Conservation (phyloP, 1,284 basidiomycete species). For the Violaceomyces palustris region DNA sequence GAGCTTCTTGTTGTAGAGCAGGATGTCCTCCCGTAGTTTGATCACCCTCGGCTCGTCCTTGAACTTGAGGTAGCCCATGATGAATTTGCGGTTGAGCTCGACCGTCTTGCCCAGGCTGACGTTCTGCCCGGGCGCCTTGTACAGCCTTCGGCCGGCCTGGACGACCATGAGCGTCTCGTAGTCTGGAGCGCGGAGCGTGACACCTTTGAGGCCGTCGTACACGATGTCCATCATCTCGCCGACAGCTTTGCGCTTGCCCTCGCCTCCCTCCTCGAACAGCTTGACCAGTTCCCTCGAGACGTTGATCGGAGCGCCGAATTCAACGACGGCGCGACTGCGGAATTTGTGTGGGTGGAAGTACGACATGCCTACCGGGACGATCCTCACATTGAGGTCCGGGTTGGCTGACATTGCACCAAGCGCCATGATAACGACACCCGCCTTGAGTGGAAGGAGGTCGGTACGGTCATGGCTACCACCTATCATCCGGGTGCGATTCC, state of each 20-base stretch:
- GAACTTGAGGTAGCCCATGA: constrained; percentile 87
- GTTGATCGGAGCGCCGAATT: constrained; percentile 87
- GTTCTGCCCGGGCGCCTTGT: constrained; percentile 90
- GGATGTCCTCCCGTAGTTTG: constrained; percentile 74
- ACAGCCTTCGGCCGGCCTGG: constrained; percentile 89
- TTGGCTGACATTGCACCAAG: constrained; percentile 53
- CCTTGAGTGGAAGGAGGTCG: constrained; percentile 51
- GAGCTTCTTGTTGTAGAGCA: constrained; percentile 86
- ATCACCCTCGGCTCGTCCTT: constrained; percentile 87
- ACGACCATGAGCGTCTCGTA: constrained; percentile 98
- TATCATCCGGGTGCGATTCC: too few species aligned
- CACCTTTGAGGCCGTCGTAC: constrained; percentile 93
- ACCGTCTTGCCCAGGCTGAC: constrained; percentile 93
- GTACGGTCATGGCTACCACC: constrained; percentile 53
- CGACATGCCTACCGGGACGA: constrained; percentile 51
- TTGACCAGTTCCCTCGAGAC: constrained; percentile 79
- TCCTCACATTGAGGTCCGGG: constrained; percentile 44
- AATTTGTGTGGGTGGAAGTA: constrained; percentile 54
- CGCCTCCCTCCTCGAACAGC: constrained; percentile 85
- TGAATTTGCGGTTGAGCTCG: constrained; percentile 87
- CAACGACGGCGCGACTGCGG: constrained; percentile 66
- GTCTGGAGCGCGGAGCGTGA: constrained; percentile 91
- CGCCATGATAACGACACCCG: constrained; percentile 53
- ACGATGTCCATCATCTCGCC: constrained; percentile 83
- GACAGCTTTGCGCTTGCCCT: constrained; percentile 84